Percentiles rank a stretch among this genome's conserved stretches.
phyloP scores from a whole-genome alignment of 805 yeast species.

The Blastobotrys parvus region DNA sequence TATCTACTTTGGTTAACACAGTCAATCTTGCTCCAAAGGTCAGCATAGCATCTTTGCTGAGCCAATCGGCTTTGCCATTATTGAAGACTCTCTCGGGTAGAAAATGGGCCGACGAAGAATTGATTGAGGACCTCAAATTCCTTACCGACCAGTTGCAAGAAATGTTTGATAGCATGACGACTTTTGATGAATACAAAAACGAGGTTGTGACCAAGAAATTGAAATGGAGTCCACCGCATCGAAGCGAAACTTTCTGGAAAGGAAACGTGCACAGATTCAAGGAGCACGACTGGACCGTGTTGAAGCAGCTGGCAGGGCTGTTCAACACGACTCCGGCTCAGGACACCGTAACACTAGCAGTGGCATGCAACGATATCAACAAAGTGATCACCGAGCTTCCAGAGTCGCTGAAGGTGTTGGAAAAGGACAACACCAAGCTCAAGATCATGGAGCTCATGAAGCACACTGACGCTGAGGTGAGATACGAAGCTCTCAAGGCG shows the following conservation, averaged over 20 bases:
- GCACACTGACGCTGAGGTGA: constrained; percentile 74
- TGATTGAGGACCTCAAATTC: constrained; percentile 58
- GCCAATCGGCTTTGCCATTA: constrained; percentile 66
- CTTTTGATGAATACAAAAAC: constrained; percentile 83
- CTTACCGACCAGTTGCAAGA: constrained; percentile 57
- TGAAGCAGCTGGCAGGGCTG: constrained; percentile 47
- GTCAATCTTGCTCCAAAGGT: constrained; percentile 26
- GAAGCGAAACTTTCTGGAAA: constrained; percentile 81
- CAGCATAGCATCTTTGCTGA: constrained; percentile 57
- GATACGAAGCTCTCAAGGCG: constrained; percentile 90
- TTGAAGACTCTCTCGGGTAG: constrained; percentile 67
- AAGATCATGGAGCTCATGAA: constrained; percentile 79
- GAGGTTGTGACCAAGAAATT: constrained; percentile 74
- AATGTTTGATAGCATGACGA: constrained; percentile 70
- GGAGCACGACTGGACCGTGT: constrained; percentile 64
- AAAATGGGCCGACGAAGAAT: constrained; percentile 92
- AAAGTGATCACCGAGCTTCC: constrained; percentile 54
- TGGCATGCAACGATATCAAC: constrained; percentile 60
- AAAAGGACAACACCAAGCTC: constrained; percentile 56
- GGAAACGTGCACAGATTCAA: constrained; percentile 72
- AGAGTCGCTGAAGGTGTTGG: constrained; percentile 48
- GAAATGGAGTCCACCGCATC: constrained; percentile 89
- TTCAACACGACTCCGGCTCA: constrained; percentile 19
- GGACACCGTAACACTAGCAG: constrained; percentile 39
- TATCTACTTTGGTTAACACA: constrained; percentile 50